Conservation (phyloP, 805 yeast genomes). For the Metschnikowia santaceciliae region DNA sequence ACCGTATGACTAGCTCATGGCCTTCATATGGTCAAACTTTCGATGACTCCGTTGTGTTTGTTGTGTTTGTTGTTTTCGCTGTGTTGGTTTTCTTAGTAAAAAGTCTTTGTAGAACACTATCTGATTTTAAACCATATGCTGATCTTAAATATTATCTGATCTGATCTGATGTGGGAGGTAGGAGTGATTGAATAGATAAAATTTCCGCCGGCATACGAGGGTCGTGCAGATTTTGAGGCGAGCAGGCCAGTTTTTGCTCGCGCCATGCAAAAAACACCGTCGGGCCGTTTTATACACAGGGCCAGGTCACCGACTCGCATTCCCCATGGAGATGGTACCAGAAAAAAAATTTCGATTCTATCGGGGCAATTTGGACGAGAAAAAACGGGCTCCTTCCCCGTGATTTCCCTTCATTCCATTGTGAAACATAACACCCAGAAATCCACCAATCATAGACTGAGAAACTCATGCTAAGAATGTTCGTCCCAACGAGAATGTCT, state of each 20-base stretch:
- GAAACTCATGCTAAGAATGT: neutral
- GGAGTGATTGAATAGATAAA: conserved; percentile 2
- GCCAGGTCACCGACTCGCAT: neutral
- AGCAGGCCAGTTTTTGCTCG: neutral
- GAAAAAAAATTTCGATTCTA: neutral
- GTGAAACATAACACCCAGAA: no score
- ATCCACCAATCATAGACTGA: neutral
- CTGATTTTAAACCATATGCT: no score
- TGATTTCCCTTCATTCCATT: no score
- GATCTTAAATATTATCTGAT: no score
- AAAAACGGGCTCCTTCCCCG: neutral
- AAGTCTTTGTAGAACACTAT: no score
- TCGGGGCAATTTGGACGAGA: neutral
- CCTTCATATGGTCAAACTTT: neutral
- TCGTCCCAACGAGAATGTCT: neutral
- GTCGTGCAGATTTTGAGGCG: neutral
- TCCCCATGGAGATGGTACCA: neutral
- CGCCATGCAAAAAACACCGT: neutral
- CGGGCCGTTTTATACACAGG: neutral
- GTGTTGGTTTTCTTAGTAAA: no score
- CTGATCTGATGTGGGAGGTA: neutral
- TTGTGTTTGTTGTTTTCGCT: no score
- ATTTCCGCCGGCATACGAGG: neutral
- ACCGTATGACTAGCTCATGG: no score
- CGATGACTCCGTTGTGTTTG: neutral